Evolutionary conservation across 192 early-diverging fungal species (phyloP).

Genomic region (Dispira parvispora): DNA sequence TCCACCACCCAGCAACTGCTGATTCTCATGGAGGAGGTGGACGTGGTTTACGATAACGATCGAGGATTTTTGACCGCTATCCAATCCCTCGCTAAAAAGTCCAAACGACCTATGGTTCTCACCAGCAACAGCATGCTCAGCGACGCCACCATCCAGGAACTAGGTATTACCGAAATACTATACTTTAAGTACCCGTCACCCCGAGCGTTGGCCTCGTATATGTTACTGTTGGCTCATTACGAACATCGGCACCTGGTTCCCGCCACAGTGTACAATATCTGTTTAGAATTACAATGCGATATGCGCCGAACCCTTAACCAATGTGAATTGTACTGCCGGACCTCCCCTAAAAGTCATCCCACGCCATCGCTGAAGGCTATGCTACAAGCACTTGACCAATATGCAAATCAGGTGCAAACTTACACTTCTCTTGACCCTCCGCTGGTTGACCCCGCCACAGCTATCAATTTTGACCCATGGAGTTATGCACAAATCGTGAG

Average conservation of each 20-base stretch:
- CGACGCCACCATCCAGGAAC: neutral
- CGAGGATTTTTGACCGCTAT: conserved; percentile 62
- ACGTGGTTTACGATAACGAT: conserved; percentile 67
- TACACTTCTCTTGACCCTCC: neutral
- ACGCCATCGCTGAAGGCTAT: neutral
- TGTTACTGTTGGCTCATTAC: neutral
- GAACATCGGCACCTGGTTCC: neutral
- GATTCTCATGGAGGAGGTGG: conserved; percentile 70
- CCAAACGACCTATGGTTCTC: conserved; percentile 67
- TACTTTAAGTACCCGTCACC: neutral
- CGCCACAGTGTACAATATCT: neutral
- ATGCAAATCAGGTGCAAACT: neutral
- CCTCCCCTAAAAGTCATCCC: neutral
- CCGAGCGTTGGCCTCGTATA: neutral
- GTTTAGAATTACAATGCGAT: neutral
- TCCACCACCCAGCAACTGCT: conserved; percentile 32
- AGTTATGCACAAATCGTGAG: neutral
- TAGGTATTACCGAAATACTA: neutral
- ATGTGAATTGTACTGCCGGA: neutral
- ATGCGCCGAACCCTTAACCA: neutral
- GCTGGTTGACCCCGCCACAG: neutral
- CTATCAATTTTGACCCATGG: neutral
- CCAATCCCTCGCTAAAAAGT: conserved; percentile 43
- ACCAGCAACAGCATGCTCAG: conserved; percentile 37
- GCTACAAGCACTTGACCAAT: too few species aligned